Evolutionary conservation across 805 yeast genomes (phyloP), one percentile per base, ranked within the genome.

Genomic region (Clavispora vitiphila): DNA sequence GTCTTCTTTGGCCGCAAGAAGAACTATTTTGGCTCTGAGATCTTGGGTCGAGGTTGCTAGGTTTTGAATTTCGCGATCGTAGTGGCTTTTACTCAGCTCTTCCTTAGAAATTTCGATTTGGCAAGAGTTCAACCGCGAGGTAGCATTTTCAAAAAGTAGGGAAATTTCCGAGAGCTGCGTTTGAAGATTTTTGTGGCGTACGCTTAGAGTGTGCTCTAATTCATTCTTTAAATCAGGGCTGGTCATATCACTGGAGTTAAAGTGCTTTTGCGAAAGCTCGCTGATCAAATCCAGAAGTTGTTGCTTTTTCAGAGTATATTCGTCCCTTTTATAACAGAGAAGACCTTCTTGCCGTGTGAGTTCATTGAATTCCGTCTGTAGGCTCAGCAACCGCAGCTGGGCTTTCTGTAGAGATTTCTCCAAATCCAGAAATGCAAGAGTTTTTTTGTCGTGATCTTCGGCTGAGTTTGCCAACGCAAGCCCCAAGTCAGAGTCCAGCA

Each of bases 311-410:
- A 36, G 39, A n/a, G 53, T 45, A 48, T 69, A 70, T 25, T 58
- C 62, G 1, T 50, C 51, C 42, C 69, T 69, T 41, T 69, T 72
- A 1, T 75, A 75, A 39, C 67, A 65, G 35, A 81, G 60, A 37
- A 77, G 72, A 5, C 91, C 95, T 21, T 52, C 56, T 15, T 39
- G 43, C 24, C 78, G 62, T 1, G 76, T 71, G 8, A 69, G 56
- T 1, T 53, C 49, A 44, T 61, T 61, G 30, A 70, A 49, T 2
- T 48, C 43, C 0, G 25, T 40, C 4, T 43, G 41, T 2, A 69
- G 48, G 4, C 49, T 41, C 1, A 23, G 38, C 9, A 18, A 62
- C 65, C 14, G 61, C 27, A 1, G 30, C 40, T 5, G 18, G 16
- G 1, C 22, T 16, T 29, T 5, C 14, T 12, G 2, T 8, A 26